A percentile compares a stretch with the other conserved stretches of the same genome.
Conservation (phyloP, 2,329 filamentous ascomycete species). For the Aspergillus tubingensis region DNA sequence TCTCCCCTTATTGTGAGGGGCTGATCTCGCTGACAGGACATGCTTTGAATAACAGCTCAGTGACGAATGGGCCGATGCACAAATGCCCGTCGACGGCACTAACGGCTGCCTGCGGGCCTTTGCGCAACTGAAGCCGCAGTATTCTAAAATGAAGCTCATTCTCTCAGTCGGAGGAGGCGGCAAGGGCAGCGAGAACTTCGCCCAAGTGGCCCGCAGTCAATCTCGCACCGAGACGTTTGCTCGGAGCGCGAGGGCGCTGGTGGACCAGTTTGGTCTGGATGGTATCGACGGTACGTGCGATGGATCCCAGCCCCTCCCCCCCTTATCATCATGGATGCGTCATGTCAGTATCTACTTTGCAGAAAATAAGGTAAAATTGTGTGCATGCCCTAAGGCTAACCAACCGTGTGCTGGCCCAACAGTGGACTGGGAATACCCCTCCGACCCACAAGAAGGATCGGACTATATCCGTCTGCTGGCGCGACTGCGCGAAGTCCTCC, state of each 20-base stretch:
- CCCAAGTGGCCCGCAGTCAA: conserved; percentile 64
- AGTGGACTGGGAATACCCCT: conserved; percentile 83
- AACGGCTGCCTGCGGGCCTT: conserved; percentile 73
- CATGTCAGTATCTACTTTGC: not conserved
- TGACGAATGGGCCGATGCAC: conserved; percentile 75
- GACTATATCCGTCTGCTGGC: conserved; percentile 71
- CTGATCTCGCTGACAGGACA: conserved; percentile 22
- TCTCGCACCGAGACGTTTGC: conserved; percentile 69
- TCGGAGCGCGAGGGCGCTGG: conserved; percentile 64
- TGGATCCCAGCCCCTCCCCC: not conserved
- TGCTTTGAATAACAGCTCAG: conserved; percentile 58
- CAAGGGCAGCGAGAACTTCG: conserved; percentile 66
- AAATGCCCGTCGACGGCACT: conserved; percentile 71
- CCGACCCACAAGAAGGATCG: conserved; percentile 64
- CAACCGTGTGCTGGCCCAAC: not conserved
- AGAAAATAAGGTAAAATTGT: not conserved
- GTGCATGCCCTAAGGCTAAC: not conserved
- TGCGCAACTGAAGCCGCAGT: conserved; percentile 69
- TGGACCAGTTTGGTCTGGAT: conserved; percentile 71
- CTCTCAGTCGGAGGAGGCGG: conserved; percentile 73
- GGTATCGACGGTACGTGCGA: conserved; percentile 70
- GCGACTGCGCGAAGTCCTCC: conserved; percentile 66
- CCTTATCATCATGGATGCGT: not conserved
- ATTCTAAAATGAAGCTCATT: conserved; percentile 72
- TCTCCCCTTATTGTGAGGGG: conserved; percentile 11